Base-by-base conservation (phyloP, 2,329 filamentous ascomycete genomes). In the Aspergillus sp. region DNA sequence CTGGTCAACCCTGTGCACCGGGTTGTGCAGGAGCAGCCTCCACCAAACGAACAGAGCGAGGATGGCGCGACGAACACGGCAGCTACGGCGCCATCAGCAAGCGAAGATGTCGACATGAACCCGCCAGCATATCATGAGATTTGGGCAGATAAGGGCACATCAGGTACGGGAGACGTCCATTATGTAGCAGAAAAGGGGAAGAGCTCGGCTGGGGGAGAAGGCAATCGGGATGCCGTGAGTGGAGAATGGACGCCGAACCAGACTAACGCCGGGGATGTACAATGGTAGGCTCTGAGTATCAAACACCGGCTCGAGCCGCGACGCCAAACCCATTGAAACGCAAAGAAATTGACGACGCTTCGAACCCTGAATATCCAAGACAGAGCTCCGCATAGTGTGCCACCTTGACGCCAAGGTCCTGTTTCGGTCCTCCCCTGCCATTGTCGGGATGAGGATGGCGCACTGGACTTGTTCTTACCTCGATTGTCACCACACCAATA, bases 1-100 rank as follows among this genome's bases (percentile, higher is more conserved):
- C 67, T 85, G 17, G 82, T 84, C 3, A 75, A 86, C 54, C 80
- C 82, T 3, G 78, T 86, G n/a, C 76, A 71, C 58, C 73, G 80
- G 46, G 71, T 80, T n/a, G 61, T 75, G 32, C 42, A 59, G 16
- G 62, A 68, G 23, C 21, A 40, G 6, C 49, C 57, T 13, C 16
- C 58, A 11, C 54, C 52, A 20, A 43, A 40, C 13, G 29, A 45
- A 7, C 29, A 45, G 41, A 38, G 46, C 2, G 19, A 43, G 3
- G 45, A 48, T 14, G 16, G 50, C n/a, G 6, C 45, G 17, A 41
- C 25, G 56, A 17, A n/a, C 13, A 58, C 62, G 47, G 60, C 56
- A 31, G 50, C 58, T 25, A 54, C 51, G 25, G 36, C 47, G 31
- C 56, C 44, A 29, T 54, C 45, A 31, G 44, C 20, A 14, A 36